phyloP scores from a whole-genome alignment of 495 filamentous ascomycete species.

The Bathelium albidoporum region DNA sequence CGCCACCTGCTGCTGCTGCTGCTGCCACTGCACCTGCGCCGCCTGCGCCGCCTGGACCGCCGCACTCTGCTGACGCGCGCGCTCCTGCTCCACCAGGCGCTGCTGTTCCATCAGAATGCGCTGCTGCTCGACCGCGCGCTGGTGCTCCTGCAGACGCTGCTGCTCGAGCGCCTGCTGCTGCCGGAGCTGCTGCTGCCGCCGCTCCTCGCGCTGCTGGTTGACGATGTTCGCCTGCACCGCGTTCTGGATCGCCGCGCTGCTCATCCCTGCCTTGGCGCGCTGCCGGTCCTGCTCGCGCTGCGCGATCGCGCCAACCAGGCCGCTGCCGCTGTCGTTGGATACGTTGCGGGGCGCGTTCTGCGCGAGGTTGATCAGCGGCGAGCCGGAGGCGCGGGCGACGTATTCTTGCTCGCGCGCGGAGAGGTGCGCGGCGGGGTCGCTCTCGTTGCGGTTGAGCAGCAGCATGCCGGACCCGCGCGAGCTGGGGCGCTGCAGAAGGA shows the following conservation, averaged over 20 bases:
- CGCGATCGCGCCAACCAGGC: conserved; percentile 19
- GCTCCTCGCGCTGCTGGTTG: not conserved
- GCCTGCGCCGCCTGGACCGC: not conserved
- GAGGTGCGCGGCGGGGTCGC: conserved; percentile 29
- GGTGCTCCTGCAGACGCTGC: not conserved
- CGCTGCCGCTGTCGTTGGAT: conserved; percentile 14
- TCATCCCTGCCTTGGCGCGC: not conserved
- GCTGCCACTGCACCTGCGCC: conserved; percentile 13
- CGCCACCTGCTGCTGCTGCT: conserved; percentile 7
- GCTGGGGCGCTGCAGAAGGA: conserved; percentile 30
- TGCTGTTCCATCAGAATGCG: not conserved
- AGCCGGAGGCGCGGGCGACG: conserved; percentile 76
- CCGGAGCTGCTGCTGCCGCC: conserved; percentile 3
- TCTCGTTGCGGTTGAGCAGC: conserved; percentile 16
- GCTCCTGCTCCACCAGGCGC: not conserved
- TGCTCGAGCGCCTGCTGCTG: not conserved
- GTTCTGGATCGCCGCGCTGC: conserved; percentile 10
- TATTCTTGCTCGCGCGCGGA: conserved; percentile 93
- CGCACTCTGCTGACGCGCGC: not conserved
- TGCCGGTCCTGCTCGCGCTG: conserved; percentile 19
- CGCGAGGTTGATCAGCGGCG: conserved; percentile 63
- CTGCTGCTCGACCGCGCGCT: conserved; percentile 1
- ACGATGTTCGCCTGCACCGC: not conserved
- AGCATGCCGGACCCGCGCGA: conserved; percentile 24
- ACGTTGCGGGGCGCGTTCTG: conserved; percentile 8